Percentiles rank a stretch among this genome's conserved stretches.
These are phyloP conservation scores for Lecanicillium sp. DNA, from an alignment of 2,329 filamentous ascomycete species.

Conservation along the genomic window DNA sequence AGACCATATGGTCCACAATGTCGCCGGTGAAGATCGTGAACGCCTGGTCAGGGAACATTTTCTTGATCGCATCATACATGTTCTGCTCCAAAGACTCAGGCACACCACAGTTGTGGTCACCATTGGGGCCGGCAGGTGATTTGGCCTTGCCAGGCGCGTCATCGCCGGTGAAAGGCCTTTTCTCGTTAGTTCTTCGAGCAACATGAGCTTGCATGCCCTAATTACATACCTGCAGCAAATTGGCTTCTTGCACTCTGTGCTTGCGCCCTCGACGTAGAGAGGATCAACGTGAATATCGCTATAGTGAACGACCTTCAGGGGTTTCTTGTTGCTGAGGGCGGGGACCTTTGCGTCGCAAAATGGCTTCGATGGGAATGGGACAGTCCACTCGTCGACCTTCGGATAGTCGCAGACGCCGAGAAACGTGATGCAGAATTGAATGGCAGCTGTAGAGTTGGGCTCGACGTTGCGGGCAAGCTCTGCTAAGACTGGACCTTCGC, in stretches of 20 bases:
- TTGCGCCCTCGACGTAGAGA: conserved; percentile 47
- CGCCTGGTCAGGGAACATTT: conserved; percentile 38
- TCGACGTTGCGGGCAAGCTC: conserved; percentile 41
- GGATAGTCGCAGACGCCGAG: conserved; percentile 50
- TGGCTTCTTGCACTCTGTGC: conserved; percentile 49
- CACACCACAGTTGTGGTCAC: conserved; percentile 47
- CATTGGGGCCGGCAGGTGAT: conserved; percentile 45
- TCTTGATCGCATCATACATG: conserved; percentile 47
- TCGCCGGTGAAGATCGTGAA: conserved; percentile 56
- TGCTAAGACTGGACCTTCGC: conserved; percentile 49
- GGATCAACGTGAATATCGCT: conserved; percentile 57
- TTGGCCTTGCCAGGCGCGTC: conserved; percentile 42
- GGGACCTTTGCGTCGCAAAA: conserved; percentile 29
- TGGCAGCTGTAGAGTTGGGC: conserved; percentile 43
- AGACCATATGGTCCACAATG: conserved; percentile 47
- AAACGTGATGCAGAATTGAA: conserved; percentile 47
- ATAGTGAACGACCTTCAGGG: conserved; percentile 52
- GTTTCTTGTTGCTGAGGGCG: conserved; percentile 36
- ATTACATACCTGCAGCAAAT: conserved; percentile 49
- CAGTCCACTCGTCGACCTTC: conserved; percentile 34
- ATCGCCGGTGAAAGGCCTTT: conserved; percentile 37
- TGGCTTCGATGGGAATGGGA: conserved; percentile 40
- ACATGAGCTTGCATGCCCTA: too few relatives aligned
- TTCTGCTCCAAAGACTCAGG: conserved; percentile 47
- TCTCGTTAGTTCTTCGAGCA: neutral